Evolutionary conservation across 2,329 filamentous ascomycete species (phyloP).

Genomic region (Penicillium hordei): DNA sequence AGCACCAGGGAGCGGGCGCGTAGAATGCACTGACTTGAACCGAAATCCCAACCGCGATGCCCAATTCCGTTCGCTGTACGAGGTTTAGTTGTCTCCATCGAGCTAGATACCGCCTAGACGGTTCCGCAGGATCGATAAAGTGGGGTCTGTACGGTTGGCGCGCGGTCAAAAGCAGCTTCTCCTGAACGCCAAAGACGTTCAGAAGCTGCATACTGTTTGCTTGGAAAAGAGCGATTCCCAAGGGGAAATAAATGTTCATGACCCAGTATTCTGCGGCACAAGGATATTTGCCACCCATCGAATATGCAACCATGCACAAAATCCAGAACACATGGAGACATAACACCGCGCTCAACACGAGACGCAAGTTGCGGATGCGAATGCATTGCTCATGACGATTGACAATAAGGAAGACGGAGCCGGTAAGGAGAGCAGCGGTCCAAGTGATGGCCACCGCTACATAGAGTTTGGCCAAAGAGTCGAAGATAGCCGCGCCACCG

Average conservation of each 20-base stretch:
- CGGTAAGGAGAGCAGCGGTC: not conserved
- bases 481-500: not conserved
- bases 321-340: not conserved
- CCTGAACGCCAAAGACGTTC: not conserved
- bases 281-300: not conserved
- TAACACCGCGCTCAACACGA: not conserved
- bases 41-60: not conserved
- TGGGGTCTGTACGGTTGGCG: not conserved
- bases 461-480: not conserved
- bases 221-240: not conserved
- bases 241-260: not conserved
- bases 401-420: not conserved
- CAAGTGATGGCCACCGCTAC: not conserved
- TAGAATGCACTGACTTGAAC: not conserved
- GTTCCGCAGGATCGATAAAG: not conserved
- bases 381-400: not conserved
- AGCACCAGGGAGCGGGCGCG: not conserved
- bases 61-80: not conserved
- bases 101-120: not conserved
- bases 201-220: not conserved
- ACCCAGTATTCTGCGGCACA: not conserved
- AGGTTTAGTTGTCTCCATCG: not conserved
- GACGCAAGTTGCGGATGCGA: not conserved
- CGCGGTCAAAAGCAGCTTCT: not conserved
- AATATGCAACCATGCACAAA: not conserved